Conservation (phyloP, 495 filamentous ascomycete species). For the Talaromyces borbonicus region DNA sequence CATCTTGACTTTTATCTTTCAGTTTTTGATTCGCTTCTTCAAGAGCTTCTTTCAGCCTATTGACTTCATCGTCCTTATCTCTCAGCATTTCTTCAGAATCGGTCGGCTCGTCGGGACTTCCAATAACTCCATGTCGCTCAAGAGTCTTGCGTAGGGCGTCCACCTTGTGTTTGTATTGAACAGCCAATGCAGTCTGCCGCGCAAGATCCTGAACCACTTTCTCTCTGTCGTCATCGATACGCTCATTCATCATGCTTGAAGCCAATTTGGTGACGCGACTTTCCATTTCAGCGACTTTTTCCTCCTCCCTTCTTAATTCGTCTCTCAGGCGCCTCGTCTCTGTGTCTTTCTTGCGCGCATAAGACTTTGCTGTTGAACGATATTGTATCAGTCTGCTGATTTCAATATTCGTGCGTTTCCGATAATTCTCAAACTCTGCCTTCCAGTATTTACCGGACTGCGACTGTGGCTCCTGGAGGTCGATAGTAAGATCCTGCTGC, state of each 20-base stretch:
- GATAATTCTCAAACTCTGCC: constrained; percentile 72
- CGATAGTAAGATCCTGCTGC: constrained; percentile 57
- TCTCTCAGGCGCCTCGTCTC: constrained; percentile 64
- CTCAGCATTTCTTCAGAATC: constrained; percentile 33
- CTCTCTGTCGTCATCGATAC: constrained; percentile 36
- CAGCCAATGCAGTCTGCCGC: constrained; percentile 56
- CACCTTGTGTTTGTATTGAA: constrained; percentile 58
- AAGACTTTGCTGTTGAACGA: constrained; percentile 76
- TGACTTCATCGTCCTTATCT: constrained; percentile 29
- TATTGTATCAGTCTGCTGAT: constrained; percentile 72
- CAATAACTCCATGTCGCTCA: constrained; percentile 40
- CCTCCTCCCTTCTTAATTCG: constrained; percentile 55
- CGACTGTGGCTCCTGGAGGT: constrained; percentile 71
- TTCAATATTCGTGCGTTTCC: constrained; percentile 65
- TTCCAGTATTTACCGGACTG: constrained; percentile 93
- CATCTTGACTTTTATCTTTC: constrained; percentile 45
- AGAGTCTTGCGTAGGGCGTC: constrained; percentile 45
- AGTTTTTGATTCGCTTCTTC: constrained; percentile 48
- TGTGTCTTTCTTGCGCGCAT: constrained; percentile 79
- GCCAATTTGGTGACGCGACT: constrained; percentile 50
- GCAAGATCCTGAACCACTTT: constrained; percentile 48
- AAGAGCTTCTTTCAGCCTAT: constrained; percentile 39
- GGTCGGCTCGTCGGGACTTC: constrained; percentile 30
- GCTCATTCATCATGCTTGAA: constrained; percentile 40
- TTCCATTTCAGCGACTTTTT: constrained; percentile 45